Evolutionary conservation across 805 yeast genomes (phyloP).

Genomic region (Teunomyces cretensis): DNA sequence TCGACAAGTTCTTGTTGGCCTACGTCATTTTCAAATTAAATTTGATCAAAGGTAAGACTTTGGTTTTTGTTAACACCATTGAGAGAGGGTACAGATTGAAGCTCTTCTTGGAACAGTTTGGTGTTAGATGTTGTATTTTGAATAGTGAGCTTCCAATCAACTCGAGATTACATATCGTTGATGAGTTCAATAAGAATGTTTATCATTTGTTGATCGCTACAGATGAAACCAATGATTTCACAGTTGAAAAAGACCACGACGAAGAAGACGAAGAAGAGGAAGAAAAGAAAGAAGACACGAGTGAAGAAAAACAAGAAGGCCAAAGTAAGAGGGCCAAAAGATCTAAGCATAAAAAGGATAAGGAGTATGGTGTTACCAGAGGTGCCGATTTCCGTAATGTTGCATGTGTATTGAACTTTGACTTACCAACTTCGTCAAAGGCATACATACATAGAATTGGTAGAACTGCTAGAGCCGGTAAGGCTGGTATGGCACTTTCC

Average conservation of each 20-base stretch:
- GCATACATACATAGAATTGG: slow-evolving; percentile 93
- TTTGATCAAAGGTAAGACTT: slow-evolving; percentile 85
- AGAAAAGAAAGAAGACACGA: slow-evolving; percentile 21
- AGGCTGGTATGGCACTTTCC: slow-evolving; percentile 90
- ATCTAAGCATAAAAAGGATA: slow-evolving; percentile 45
- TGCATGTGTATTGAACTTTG: slow-evolving; percentile 94
- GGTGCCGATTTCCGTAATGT: slow-evolving; percentile 97
- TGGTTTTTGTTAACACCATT: slow-evolving; percentile 87
- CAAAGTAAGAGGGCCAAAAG: slow-evolving; percentile 14
- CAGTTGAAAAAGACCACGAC: slow-evolving; percentile 50
- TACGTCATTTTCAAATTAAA: slow-evolving; percentile 89
- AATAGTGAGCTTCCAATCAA: slow-evolving; percentile 92
- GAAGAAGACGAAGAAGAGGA: slow-evolving; percentile 33
- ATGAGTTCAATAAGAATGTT: slow-evolving; percentile 88
- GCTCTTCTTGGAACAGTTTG: slow-evolving; percentile 90
- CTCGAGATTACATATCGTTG: slow-evolving; percentile 92
- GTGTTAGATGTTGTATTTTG: slow-evolving; percentile 81
- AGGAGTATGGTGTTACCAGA: slow-evolving; percentile 91
- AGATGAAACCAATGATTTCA: slow-evolving; percentile 73
- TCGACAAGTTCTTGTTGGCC: slow-evolving; percentile 86
- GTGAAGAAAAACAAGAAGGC: slow-evolving; percentile 11
- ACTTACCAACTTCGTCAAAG: slow-evolving; percentile 84
- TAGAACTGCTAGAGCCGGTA: slow-evolving; percentile 97
- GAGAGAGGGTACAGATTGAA: slow-evolving; percentile 94
- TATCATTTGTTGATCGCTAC: slow-evolving; percentile 90